These are phyloP conservation scores for Lentinula raphanica DNA, from an alignment of 768 basidiomycete species.

Conservation along the genomic window DNA sequence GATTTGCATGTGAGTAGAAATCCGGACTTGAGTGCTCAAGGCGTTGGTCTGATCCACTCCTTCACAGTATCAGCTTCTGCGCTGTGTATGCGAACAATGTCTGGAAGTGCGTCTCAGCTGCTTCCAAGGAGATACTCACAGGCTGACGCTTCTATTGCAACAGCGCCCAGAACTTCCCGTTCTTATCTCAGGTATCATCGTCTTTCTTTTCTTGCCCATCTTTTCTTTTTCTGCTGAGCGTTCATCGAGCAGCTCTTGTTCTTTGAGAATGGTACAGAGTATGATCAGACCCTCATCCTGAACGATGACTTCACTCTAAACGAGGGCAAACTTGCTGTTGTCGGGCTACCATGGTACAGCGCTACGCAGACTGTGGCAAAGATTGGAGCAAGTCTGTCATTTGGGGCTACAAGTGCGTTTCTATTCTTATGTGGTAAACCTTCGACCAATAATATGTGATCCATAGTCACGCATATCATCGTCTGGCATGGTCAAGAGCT, in stretches of 20 bases:
- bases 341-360: conserved; percentile 13
- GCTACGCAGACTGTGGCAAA: conserved; percentile 2
- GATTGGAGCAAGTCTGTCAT: conserved; percentile 8
- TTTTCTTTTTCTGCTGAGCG: background rate
- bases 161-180: conserved; percentile 20
- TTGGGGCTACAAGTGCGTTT: conserved; percentile 5
- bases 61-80: conserved; percentile 7
- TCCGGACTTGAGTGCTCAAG: too few relatives aligned
- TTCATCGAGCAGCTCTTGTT: conserved; percentile 18
- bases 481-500: conserved; percentile 38
- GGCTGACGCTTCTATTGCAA: background rate
- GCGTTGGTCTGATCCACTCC: background rate
- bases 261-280: conserved; percentile 13
- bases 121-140: background rate
- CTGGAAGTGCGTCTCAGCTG: background rate
- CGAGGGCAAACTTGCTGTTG: conserved; percentile 8
- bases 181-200: conserved; percentile 29
- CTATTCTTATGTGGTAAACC: too few relatives aligned
- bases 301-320: conserved; percentile 13
- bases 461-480: conserved; percentile 29
- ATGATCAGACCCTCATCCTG: conserved; percentile 13
- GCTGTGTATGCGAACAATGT: conserved; percentile 9
- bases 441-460: too few relatives aligned
- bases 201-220: conserved; percentile 13
- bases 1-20: conserved; percentile 17